These are phyloP conservation scores for Penicillium taxi DNA, from an alignment of 495 filamentous ascomycete genomes.

Conservation along the genomic window DNA sequence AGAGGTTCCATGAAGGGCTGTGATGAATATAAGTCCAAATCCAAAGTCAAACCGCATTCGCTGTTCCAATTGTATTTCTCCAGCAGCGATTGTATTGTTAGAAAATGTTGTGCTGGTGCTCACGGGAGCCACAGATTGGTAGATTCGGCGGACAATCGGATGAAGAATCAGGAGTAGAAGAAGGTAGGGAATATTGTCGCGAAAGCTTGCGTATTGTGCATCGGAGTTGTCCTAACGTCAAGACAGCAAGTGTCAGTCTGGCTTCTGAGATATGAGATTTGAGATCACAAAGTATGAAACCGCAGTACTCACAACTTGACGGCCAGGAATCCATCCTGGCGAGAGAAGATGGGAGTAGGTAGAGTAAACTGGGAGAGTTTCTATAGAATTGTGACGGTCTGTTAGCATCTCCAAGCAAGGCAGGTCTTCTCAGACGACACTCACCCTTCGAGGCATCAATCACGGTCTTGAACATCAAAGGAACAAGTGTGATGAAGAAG, in stretches of 20 bases:
- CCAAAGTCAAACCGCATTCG: conserved; percentile 75
- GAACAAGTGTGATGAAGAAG: conserved; percentile 57
- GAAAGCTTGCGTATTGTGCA: conserved; percentile 77
- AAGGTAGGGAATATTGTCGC: conserved; percentile 79
- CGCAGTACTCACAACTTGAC: conserved; percentile 68
- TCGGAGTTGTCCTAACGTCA: conserved; percentile 73
- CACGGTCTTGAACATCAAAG: conserved; percentile 84
- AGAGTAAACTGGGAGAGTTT: conserved; percentile 70
- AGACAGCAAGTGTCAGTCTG: conserved; percentile 8
- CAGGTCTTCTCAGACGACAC: conserved; percentile 10
- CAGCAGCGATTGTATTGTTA: conserved; percentile 38
- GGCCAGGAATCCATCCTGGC: conserved; percentile 89
- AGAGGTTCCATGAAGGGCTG: conserved; percentile 77
- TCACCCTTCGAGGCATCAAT: conserved; percentile 81
- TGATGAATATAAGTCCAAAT: conserved; percentile 73
- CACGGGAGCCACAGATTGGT: conserved; percentile 40
- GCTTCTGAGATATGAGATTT: neutral
- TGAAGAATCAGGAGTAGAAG: conserved; percentile 61
- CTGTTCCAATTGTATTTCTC: conserved; percentile 61
- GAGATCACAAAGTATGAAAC: no score
- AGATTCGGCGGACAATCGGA: conserved; percentile 66
- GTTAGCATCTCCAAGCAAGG: conserved; percentile 11
- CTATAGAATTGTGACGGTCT: conserved; percentile 54
- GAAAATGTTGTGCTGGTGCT: conserved; percentile 5
- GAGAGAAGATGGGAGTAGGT: conserved; percentile 65